A percentile compares a stretch with the other conserved stretches of the same genome.
phyloP scores from a whole-genome alignment of 345 rosid species.

The Pugionium dolabratum region DNA sequence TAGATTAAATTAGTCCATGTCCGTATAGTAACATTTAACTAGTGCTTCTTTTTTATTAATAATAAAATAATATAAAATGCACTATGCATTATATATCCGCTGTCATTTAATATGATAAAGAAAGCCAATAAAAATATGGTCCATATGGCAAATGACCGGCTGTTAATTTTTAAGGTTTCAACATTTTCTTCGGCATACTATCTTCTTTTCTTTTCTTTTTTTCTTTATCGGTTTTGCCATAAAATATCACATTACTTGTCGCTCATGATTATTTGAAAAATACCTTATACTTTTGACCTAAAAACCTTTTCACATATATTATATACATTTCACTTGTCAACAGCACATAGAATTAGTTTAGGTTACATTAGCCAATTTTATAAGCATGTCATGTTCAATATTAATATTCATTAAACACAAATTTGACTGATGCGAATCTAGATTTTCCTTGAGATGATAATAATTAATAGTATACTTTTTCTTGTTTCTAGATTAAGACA shows the following conservation, averaged over 20 bases:
- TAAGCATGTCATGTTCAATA: not conserved
- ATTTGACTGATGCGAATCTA: slow-evolving; percentile 3
- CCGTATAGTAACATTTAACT: too few species aligned
- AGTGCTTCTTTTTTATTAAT: too few species aligned
- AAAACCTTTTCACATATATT: too few species aligned
- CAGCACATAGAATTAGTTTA: not conserved
- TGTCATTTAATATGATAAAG: slow-evolving; percentile 25
- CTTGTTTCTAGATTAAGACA: too few species aligned
- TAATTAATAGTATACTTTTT: too few species aligned
- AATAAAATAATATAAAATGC: not conserved
- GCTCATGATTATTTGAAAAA: too few species aligned
- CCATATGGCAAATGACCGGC: not conserved
- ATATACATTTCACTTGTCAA: too few species aligned
- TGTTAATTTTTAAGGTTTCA: slow-evolving; percentile 27
- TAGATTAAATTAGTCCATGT: too few species aligned
- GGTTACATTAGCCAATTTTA: not conserved
- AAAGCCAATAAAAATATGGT: not conserved
- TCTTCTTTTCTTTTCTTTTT: too few species aligned
- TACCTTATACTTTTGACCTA: too few species aligned
- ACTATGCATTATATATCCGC: not conserved
- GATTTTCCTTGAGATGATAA: not conserved
- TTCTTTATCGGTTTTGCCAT: too few species aligned
- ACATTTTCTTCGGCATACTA: slow-evolving; percentile 4
- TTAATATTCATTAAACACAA: not conserved
- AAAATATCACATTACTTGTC: too few species aligned